Base-by-base conservation (phyloP, 169 alveolate species). In the Plasmodium chabaudi region DNA sequence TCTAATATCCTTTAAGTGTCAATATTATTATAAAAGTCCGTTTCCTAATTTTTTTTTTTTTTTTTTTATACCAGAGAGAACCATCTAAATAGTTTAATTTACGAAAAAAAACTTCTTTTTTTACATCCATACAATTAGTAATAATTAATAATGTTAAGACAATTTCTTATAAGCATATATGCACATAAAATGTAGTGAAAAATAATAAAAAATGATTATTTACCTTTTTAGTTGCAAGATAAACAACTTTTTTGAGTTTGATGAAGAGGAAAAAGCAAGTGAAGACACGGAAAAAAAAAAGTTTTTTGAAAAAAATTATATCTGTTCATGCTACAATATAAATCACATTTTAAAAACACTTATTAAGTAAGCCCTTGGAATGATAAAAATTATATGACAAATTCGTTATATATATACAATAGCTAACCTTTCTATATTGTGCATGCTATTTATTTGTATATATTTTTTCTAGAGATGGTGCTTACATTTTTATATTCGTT, bases 41-140 rank as follows among this genome's bases (percentile, higher is more conserved):
- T 71, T 71, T 53, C 44, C 13, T 53, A 12, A 13, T 47, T 53
- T 19, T 51, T 47, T 53, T 9, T 17, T 57, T 17, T 9, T 57
- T 19, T 7, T 15, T 25, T 47, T 34, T 3, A 34, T 34, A 34
- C 5, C 57, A 79, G 89, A 21, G 89, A 79, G 42, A 57, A 67
- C n/a, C 82, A 65, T 15, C 23, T 68, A 21, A 79, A 67, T 51
- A 79, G 89, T 17, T 47, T 79, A 47, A 47, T 79, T 46, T 79
- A 79, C 55, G 47, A 79, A 21, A 79, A 79, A 34, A 79, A 79
- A 27, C 25, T 79, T 17, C 44, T 79, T 27, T 61, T 79, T 46
- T 60, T 79, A 47, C 89, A 79, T 39, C 89, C 89, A 44, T 79
- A 79, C 67, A 65, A 79, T 19, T 79, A 79, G 89, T 79, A 79